A percentile compares a stretch with the other conserved stretches of the same genome.
Conservation (phyloP, 2,329 filamentous ascomycete genomes). For the Tolypocladium amazonense region DNA sequence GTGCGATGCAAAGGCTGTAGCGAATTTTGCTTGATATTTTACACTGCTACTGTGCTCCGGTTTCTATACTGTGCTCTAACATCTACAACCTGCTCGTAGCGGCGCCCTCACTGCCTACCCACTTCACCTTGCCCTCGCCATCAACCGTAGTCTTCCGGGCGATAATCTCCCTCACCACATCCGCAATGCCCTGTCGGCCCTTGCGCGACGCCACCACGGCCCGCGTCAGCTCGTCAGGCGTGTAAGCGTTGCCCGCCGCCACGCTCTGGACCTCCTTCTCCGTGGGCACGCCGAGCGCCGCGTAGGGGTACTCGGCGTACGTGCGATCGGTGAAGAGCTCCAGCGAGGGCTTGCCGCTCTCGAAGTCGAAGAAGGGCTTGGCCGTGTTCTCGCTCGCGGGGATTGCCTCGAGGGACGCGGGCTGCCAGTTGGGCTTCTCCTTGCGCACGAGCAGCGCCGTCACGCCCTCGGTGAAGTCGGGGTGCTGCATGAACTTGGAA, state of each 20-base stretch:
- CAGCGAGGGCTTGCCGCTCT: slow-evolving; percentile 33
- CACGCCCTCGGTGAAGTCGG: slow-evolving; percentile 90
- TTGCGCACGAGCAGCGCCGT: slow-evolving; percentile 67
- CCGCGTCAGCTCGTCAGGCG: slow-evolving; percentile 48
- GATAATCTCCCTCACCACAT: slow-evolving; percentile 60
- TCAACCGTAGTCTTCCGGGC: slow-evolving; percentile 46
- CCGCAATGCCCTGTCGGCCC: slow-evolving; percentile 57
- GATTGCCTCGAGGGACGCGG: slow-evolving; percentile 61
- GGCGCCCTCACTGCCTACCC: slow-evolving; percentile 19
- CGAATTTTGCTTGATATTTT: not conserved
- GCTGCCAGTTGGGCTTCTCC: slow-evolving; percentile 63
- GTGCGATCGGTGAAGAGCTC: slow-evolving; percentile 50
- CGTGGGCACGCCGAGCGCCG: slow-evolving; percentile 58
- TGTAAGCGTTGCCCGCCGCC: slow-evolving; percentile 28
- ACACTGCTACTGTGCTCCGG: not conserved
- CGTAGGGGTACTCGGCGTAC: slow-evolving; percentile 66
- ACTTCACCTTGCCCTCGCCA: slow-evolving; percentile 30
- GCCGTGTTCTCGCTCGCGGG: slow-evolving; percentile 39
- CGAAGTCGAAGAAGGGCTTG: slow-evolving; percentile 57
- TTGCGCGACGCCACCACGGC: slow-evolving; percentile 49
- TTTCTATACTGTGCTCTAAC: not conserved
- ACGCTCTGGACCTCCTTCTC: slow-evolving; percentile 49
- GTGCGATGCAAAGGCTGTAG: not conserved
- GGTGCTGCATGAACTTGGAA: slow-evolving; percentile 77
- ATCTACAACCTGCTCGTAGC: slow-evolving; percentile 22